Percentiles rank a stretch among this genome's conserved stretches.
Conservation (phyloP, 2,329 filamentous ascomycete genomes). For the Paracoccidioides brasiliensis region DNA sequence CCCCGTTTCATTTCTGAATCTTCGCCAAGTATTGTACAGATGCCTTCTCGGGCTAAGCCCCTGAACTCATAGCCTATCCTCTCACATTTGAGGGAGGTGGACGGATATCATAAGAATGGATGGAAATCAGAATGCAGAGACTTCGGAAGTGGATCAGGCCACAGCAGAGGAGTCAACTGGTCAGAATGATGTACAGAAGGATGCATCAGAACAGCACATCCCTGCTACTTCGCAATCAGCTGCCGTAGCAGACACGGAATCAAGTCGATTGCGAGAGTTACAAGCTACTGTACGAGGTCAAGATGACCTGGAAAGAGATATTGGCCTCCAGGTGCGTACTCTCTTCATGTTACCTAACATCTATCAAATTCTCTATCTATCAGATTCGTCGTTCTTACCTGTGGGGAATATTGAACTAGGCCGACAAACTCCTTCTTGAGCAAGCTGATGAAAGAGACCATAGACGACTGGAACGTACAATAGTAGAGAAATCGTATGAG, state of each 20-base stretch:
- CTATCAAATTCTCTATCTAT: too few relatives aligned
- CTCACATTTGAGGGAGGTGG: background rate
- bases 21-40: background rate
- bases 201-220: background rate
- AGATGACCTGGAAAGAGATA: conserved; percentile 80
- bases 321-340: conserved; percentile 43
- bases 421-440: conserved; percentile 46
- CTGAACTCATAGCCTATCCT: background rate
- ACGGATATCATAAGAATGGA: background rate
- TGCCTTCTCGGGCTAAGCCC: background rate
- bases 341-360: too few relatives aligned
- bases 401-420: conserved; percentile 21
- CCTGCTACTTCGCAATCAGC: background rate
- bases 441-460: conserved; percentile 52
- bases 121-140: background rate
- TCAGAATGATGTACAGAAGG: background rate
- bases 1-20: background rate
- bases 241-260: conserved; percentile 36
- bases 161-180: background rate
- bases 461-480: conserved; percentile 48
- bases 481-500: conserved; percentile 34
- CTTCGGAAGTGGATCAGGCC: background rate
- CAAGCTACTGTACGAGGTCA: conserved; percentile 67
- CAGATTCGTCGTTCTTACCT: background rate
- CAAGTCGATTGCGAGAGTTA: conserved; percentile 47